Evolutionary conservation across 177 flowering plant genomes (phyloP), one percentile per base, ranked within the genome.

Genomic region (Tripterygium wilfordii): DNA sequence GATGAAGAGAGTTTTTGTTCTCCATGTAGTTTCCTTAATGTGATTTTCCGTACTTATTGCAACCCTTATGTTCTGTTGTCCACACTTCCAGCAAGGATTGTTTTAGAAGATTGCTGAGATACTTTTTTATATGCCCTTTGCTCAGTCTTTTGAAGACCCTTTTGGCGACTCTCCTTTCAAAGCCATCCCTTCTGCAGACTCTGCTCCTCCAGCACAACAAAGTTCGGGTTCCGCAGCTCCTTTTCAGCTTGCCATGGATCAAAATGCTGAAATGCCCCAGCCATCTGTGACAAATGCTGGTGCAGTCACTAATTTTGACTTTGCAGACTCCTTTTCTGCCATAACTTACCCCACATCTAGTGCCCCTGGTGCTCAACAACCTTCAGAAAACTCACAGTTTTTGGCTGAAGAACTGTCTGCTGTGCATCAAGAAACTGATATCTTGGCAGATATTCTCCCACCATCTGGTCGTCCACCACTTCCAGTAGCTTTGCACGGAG

Each of bases 81-180:
- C n/a, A n/a, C n/a, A n/a, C n/a, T n/a, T n/a, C n/a, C n/a, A n/a
- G n/a, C n/a, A n/a, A n/a, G n/a, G n/a, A n/a, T n/a, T n/a, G n/a
- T n/a, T n/a, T n/a, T n/a, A n/a, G n/a, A n/a, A n/a, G n/a, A n/a
- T n/a, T n/a, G n/a, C n/a, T n/a, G n/a, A n/a, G n/a, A n/a, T n/a
- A n/a, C 38, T 1, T 16, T 31, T 13, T 3, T 20, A 3, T 31
- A 18, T 51, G 48, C 18, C 36, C 10, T 57, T 36, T 33, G 43
- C 66, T 62, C 85, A 91, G 99, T 37, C 82, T 33, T 70, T 69
- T 68, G 88, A 76, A 49, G 86, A 94, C 67, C 97, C 97, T 51
- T 94, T 94, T 70, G 97, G 99, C 4, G 95, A 90, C 45, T 47
- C 82, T 42, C 95, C 99, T 42, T 94, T 94, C 56, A 83, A 64